Conservation (phyloP, 2,329 filamentous ascomycete genomes). For the Domatiomyces catenatus region DNA sequence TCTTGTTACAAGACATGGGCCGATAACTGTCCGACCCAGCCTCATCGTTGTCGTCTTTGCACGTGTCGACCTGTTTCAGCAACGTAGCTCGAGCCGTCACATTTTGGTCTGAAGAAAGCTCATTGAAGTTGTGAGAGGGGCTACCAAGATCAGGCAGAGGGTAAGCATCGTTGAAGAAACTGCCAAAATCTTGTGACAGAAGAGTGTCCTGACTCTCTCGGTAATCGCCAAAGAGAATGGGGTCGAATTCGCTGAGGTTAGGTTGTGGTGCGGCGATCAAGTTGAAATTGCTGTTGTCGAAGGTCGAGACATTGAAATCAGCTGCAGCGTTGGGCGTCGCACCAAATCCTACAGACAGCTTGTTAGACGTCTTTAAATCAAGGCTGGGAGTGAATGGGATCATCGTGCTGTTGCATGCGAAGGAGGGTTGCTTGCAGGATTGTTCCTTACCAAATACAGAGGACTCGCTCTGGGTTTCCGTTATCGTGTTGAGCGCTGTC, state of each 20-base stretch:
- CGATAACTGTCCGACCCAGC: constrained; percentile 48
- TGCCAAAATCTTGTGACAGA: constrained; percentile 56
- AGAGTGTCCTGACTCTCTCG: constrained; percentile 78
- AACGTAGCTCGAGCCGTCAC: constrained; percentile 47
- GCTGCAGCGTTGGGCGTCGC: constrained; percentile 22
- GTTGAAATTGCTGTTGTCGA: constrained; percentile 24
- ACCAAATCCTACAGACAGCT: constrained; percentile 9
- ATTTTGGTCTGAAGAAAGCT: constrained; percentile 31
- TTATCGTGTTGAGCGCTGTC: constrained; percentile 19
- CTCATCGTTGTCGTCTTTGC: constrained; percentile 55
- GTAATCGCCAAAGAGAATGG: constrained; percentile 80
- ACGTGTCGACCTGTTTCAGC: constrained; percentile 60
- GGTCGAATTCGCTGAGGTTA: constrained; percentile 59
- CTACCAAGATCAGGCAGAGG: constrained; percentile 61
- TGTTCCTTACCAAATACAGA: constrained; percentile 25
- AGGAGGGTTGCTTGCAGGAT: constrained; percentile 30
- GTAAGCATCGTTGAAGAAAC: constrained; percentile 60
- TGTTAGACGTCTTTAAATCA: constrained; percentile 6
- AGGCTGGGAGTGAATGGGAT: constrained; percentile 14
- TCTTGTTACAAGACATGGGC: constrained; percentile 72
- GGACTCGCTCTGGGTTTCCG: constrained; percentile 15
- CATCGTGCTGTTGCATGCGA: constrained; percentile 29
- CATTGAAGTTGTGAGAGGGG: constrained; percentile 52
- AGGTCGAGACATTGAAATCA: constrained; percentile 23
- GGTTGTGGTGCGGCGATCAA: constrained; percentile 10